A percentile compares a stretch with the other conserved stretches of the same genome.
Evolutionary conservation across 441 rosid genomes (phyloP).

Genomic region (Gossypium aridum): DNA sequence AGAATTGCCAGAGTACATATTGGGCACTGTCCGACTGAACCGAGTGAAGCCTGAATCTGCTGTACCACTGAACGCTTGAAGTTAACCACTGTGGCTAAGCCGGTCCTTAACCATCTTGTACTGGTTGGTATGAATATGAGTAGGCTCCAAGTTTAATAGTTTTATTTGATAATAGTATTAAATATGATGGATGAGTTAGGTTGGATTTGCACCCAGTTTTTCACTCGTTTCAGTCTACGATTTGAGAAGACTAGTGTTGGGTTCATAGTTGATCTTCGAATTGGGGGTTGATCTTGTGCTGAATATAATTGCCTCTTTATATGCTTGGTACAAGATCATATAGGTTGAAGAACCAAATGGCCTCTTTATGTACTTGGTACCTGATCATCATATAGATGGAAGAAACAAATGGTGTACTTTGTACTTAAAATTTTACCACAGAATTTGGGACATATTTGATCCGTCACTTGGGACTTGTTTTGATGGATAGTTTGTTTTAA

Average conservation of each 20-base stretch:
- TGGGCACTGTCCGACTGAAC: constrained; percentile 86
- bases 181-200: not conserved
- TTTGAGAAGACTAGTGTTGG: not conserved
- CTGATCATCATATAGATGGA: not conserved
- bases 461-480: too few species aligned
- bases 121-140: not conserved
- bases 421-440: not conserved
- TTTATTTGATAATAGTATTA: not conserved
- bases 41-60: constrained; percentile 73
- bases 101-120: not conserved
- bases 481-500: not conserved
- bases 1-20: constrained; percentile 90
- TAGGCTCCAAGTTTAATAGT: not conserved
- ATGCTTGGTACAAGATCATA: not conserved
- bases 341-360: not conserved
- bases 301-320: not conserved
- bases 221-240: not conserved
- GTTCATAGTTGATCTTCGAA: not conserved
- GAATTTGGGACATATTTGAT: not conserved
- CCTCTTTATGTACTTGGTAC: not conserved
- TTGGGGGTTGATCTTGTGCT: not conserved
- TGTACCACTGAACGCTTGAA: constrained; percentile 47
- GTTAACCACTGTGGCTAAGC: not conserved
- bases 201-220: not conserved
- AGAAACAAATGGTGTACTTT: not conserved